Evolutionary conservation across 108 stramenopile species (phyloP).

Genomic region (Nitzschia sp.): DNA sequence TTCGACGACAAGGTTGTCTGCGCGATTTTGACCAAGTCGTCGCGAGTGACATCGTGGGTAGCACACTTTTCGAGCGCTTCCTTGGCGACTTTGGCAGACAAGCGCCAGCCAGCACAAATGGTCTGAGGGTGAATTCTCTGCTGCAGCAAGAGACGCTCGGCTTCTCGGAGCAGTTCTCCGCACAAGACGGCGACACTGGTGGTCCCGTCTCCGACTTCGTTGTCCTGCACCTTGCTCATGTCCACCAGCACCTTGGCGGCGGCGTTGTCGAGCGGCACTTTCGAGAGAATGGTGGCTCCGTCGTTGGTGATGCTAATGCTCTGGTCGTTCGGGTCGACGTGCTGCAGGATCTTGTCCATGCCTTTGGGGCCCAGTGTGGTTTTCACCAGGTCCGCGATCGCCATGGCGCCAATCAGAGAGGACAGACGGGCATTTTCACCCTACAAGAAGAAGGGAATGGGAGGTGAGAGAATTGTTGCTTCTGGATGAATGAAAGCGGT

Average conservation of each 20-base stretch:
- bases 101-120: constrained; percentile 96
- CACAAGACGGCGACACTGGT: constrained; percentile 94
- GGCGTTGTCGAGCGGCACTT: constrained; percentile 95
- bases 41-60: constrained; percentile 70
- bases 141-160: constrained; percentile 89
- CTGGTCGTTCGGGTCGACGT: constrained; percentile 83
- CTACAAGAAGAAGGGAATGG: constrained; percentile 38
- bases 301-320: constrained; percentile 86
- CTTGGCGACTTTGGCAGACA: constrained; percentile 88
- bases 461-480: neutral
- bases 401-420: constrained; percentile 98
- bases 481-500: neutral
- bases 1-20: constrained; percentile 96
- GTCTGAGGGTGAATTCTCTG: constrained; percentile 98
- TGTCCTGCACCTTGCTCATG: constrained; percentile 96
- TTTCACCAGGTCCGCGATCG: constrained; percentile 99
- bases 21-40: constrained; percentile 94
- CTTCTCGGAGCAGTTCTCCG: constrained; percentile 97
- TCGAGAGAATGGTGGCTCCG: constrained; percentile 94
- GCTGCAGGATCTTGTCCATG: constrained; percentile 97
- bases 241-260: constrained; percentile 99
- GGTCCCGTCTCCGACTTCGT: constrained; percentile 98
- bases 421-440: constrained; percentile 99
- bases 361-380: constrained; percentile 99
- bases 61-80: constrained; percentile 54